Evolutionary conservation across 345 rosid genomes (phyloP).

Genomic region (Populus euphratica): DNA sequence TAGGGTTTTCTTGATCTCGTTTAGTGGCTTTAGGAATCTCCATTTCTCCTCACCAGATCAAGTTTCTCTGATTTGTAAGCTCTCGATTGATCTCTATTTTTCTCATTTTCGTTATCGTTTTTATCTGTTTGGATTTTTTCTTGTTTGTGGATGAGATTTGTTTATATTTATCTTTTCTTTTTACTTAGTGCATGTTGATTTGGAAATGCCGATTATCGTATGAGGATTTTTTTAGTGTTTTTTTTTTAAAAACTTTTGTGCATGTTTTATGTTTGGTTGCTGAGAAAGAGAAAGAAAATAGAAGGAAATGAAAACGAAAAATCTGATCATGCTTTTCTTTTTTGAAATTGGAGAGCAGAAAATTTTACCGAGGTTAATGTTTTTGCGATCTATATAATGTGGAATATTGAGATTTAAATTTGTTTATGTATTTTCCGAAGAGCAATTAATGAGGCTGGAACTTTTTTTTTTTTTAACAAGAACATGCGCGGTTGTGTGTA

Average conservation of each 20-base stretch:
- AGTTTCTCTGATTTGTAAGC: conserved; percentile 55
- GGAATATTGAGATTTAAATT: no score
- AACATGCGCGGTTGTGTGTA: not conserved
- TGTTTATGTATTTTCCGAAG: not conserved
- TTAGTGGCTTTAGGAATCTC: conserved; percentile 17
- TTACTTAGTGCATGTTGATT: not conserved
- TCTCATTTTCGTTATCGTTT: not conserved
- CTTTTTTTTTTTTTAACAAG: no score
- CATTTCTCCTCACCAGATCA: conserved; percentile 40
- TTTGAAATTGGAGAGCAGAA: not conserved
- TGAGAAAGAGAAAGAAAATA: not conserved
- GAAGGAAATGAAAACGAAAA: not conserved
- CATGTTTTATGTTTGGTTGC: conserved; percentile 8
- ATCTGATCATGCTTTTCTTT: not conserved
- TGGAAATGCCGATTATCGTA: conserved; percentile 3
- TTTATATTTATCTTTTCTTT: not conserved
- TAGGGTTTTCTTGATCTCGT: conserved; percentile 48
- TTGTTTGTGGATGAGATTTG: not conserved
- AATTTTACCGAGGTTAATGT: not conserved
- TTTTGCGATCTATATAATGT: not conserved
- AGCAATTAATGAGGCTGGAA: not conserved
- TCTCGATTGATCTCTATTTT: conserved; percentile 27
- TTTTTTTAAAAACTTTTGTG: not conserved
- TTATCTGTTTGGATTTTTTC: not conserved
- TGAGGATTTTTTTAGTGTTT: not conserved